Conservation (phyloP, 768 basidiomycete species). For the Podaxis sp. region DNA sequence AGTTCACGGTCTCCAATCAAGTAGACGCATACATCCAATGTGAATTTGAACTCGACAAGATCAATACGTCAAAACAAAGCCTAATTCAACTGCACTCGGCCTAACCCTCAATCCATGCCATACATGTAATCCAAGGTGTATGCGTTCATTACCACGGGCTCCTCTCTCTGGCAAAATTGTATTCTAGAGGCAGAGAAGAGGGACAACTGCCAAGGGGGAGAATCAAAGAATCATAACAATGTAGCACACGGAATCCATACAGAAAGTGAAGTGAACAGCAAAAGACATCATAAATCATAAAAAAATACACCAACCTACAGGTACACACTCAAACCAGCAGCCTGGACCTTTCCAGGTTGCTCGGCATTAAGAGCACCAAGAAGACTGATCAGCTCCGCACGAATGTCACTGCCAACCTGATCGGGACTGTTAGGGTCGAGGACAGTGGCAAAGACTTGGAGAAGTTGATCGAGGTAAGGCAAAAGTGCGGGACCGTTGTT, state of each 20-base stretch:
- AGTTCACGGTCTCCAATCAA: not conserved
- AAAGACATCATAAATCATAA: conserved; percentile 12
- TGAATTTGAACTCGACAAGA: conserved; percentile 2
- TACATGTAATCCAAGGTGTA: not conserved
- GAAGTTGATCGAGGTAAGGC: conserved; percentile 73
- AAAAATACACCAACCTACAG: conserved; percentile 29
- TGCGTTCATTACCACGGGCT: not conserved
- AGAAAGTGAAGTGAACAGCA: conserved; percentile 13
- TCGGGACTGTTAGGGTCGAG: conserved; percentile 72
- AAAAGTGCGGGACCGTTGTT: conserved; percentile 65
- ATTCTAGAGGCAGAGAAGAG: conserved; percentile 4
- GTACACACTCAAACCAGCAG: conserved; percentile 62
- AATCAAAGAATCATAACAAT: conserved; percentile 11
- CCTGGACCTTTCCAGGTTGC: conserved; percentile 75
- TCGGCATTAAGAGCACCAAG: conserved; percentile 68
- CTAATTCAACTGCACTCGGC: not conserved
- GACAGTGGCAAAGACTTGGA: conserved; percentile 76
- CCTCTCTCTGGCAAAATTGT: not conserved
- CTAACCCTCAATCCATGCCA: too few relatives aligned
- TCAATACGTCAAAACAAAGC: conserved; percentile 15
- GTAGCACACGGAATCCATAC: conserved; percentile 11
- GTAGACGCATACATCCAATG: not conserved
- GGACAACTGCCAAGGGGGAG: conserved; percentile 9
- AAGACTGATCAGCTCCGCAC: conserved; percentile 70
- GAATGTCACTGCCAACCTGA: conserved; percentile 77